Evolutionary conservation across 2,329 filamentous ascomycete genomes (phyloP).

Genomic region (Niveomyces coronatus): DNA sequence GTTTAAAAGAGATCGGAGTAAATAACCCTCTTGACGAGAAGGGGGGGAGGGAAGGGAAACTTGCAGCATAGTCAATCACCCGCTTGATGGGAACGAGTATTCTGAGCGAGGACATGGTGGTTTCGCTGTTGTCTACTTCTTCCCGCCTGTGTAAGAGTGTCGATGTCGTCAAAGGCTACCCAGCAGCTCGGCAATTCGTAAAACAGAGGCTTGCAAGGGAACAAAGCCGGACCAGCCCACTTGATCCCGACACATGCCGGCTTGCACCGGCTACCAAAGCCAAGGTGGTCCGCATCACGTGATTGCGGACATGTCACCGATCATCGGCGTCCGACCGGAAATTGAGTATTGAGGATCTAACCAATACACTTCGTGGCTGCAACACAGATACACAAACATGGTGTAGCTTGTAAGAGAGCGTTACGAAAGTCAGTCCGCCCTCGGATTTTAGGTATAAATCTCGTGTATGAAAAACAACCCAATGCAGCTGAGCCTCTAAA

Average conservation of each 20-base stretch:
- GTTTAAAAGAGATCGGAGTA: no score
- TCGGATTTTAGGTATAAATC: constrained; percentile 5
- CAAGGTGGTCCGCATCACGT: constrained; percentile 29
- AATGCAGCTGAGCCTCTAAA: constrained; percentile 2
- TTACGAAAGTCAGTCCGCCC: no score
- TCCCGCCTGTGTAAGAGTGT: constrained; percentile 15
- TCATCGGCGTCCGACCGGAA: constrained; percentile 8
- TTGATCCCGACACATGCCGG: constrained; percentile 21
- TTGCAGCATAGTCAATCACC: constrained; percentile 79
- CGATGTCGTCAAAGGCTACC: no score
- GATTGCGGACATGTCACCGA: constrained; percentile 14
- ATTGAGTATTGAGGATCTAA: neutral
- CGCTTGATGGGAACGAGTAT: constrained; percentile 75
- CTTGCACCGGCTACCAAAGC: constrained; percentile 31
- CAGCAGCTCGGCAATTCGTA: no score
- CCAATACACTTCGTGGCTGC: neutral
- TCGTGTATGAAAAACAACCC: constrained; percentile 2
- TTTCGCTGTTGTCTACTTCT: constrained; percentile 9
- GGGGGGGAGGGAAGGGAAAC: constrained; percentile 16
- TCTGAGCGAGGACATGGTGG: constrained; percentile 51
- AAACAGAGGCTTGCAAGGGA: constrained; percentile 3
- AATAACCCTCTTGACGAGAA: no score
- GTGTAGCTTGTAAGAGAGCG: neutral
- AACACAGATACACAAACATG: neutral
- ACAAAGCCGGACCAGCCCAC: constrained; percentile 4